These are phyloP conservation scores for Dipodascopsis tothii DNA, from an alignment of 805 yeast genomes.

Conservation along the genomic window DNA sequence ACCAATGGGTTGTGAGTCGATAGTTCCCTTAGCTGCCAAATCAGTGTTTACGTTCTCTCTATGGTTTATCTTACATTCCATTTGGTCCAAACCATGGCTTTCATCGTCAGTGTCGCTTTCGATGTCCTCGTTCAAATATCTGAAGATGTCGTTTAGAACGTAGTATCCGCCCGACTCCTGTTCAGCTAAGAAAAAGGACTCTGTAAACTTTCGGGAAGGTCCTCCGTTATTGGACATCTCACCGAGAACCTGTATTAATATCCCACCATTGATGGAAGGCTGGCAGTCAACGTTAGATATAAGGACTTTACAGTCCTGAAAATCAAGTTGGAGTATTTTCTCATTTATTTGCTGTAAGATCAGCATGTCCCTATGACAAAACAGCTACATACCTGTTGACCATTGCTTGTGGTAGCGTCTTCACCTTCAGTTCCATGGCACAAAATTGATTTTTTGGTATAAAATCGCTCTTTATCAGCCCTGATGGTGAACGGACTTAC, in stretches of 20 bases:
- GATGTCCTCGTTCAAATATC: slow-evolving; percentile 32
- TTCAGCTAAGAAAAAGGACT: slow-evolving; percentile 35
- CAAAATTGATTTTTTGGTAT: slow-evolving; percentile 31
- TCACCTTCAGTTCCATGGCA: slow-evolving; percentile 36
- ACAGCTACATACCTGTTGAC: slow-evolving; percentile 26
- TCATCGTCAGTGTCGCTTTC: slow-evolving; percentile 23
- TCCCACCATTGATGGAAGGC: slow-evolving; percentile 30
- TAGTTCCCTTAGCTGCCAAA: too few species aligned
- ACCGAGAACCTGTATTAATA: slow-evolving; percentile 36
- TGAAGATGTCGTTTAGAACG: slow-evolving; percentile 35
- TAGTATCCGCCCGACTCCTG: slow-evolving; percentile 29
- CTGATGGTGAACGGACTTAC: slow-evolving; percentile 12
- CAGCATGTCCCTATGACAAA: neutral
- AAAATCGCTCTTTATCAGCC: slow-evolving; percentile 27
- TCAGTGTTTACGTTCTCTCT: too few species aligned
- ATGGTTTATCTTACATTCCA: too few species aligned
- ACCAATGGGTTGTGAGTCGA: too few species aligned
- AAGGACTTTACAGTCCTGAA: slow-evolving; percentile 32
- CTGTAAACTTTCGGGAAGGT: slow-evolving; percentile 34
- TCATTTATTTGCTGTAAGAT: slow-evolving; percentile 27
- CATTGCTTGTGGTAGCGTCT: slow-evolving; percentile 24
- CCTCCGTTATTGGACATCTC: slow-evolving; percentile 33
- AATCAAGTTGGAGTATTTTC: slow-evolving; percentile 28
- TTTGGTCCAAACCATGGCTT: slow-evolving; percentile 11
- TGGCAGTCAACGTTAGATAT: slow-evolving; percentile 35